Conservation (phyloP, 257 asterid species). For the Cordia subcordata region DNA sequence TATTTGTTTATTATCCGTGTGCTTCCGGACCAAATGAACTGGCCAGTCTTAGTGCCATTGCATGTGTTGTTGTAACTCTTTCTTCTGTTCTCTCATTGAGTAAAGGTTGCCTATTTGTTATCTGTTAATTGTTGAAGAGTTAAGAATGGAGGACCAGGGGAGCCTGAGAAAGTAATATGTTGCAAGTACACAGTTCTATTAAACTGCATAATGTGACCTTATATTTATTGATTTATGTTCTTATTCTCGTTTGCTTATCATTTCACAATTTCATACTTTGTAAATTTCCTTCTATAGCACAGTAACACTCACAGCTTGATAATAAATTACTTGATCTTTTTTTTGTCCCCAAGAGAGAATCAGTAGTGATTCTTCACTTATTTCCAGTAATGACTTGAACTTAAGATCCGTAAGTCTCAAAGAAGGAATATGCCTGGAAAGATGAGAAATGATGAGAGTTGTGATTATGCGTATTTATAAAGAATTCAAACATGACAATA, state of each 20-base stretch:
- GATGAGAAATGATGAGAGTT: too few relatives aligned
- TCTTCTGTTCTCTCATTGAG: constrained; percentile 9
- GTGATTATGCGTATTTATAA: too few relatives aligned
- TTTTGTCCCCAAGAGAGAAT: too few relatives aligned
- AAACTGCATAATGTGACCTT: neutral
- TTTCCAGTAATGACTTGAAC: too few relatives aligned
- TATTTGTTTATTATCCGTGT: constrained; percentile 10
- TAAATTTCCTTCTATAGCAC: neutral
- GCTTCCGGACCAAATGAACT: neutral
- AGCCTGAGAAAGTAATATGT: constrained; percentile 8
- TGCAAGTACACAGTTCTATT: constrained; percentile 6
- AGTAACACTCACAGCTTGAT: neutral
- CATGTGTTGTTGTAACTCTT: constrained; percentile 3
- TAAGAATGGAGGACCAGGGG: constrained; percentile 7
- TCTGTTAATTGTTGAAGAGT: constrained; percentile 14
- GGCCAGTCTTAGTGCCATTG: neutral
- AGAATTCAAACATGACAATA: too few relatives aligned
- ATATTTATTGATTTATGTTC: constrained; percentile 9
- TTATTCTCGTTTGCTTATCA: neutral
- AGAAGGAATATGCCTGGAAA: too few relatives aligned
- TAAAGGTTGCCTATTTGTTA: constrained; percentile 12
- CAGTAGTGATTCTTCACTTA: too few relatives aligned
- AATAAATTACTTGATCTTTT: too few relatives aligned
- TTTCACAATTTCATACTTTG: neutral
- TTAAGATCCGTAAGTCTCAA: too few relatives aligned